These are phyloP conservation scores for Suillus alpinus DNA, from an alignment of 768 basidiomycete species.

Conservation along the genomic window DNA sequence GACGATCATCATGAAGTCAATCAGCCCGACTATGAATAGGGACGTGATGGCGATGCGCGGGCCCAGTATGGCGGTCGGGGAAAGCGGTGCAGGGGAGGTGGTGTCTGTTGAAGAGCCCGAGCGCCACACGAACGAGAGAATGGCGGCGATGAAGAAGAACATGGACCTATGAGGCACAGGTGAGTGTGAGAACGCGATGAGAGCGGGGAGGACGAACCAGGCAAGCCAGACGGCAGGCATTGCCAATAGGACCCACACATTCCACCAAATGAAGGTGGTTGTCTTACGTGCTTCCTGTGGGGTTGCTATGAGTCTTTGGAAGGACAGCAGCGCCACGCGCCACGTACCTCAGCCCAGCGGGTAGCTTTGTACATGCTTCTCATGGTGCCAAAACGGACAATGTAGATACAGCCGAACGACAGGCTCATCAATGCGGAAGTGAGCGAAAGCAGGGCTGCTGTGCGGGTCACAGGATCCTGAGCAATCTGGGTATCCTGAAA, in stretches of 20 bases:
- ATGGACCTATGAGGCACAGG: conserved; percentile 47
- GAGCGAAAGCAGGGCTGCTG: conserved; percentile 60
- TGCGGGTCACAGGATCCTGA: conserved; percentile 60
- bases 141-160: conserved; percentile 59
- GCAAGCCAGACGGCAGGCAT: conserved; percentile 71
- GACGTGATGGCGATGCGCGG: conserved; percentile 55
- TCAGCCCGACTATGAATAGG: conserved; percentile 53
- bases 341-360: conserved; percentile 66
- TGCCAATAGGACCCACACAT: conserved; percentile 67
- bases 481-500: conserved; percentile 56
- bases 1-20: conserved; percentile 63
- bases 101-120: conserved; percentile 48
- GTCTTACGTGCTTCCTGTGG: conserved; percentile 56
- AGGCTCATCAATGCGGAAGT: conserved; percentile 69
- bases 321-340: background rate
- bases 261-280: conserved; percentile 52
- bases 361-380: conserved; percentile 68
- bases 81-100: conserved; percentile 33
- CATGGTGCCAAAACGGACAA: conserved; percentile 71
- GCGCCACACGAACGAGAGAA: conserved; percentile 68
- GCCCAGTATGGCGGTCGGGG: conserved; percentile 39
- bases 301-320: background rate
- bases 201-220: conserved; percentile 40
- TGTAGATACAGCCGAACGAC: conserved; percentile 72
- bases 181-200: background rate